Evolutionary conservation across 306 rosid species (phyloP), one percentile per base, ranked within the genome.

Genomic region (Arachis hypogaea): DNA sequence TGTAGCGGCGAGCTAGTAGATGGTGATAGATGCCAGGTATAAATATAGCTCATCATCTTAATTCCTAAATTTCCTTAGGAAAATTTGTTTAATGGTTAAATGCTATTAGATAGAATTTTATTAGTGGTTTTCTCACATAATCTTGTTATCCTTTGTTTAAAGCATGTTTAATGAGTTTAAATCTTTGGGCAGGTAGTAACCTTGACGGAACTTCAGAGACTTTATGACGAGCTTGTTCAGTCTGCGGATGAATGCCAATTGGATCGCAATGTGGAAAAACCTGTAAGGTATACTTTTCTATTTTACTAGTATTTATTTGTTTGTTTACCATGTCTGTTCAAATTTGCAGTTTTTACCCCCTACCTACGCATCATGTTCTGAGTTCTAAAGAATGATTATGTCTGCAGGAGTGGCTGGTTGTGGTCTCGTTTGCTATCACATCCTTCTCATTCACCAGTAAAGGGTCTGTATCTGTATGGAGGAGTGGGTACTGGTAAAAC

Each of bases 401-500:
- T 73, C 36, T 72, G 46, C 86, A 94, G 99, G 86, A 78, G 90
- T 79, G 86, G 95, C 60, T 94, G 99, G 99, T 60, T 94, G 60
- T 94, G 99, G 99, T 92, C 97, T 83, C 97, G 97, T 66, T 84
- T 92, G 73, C 80, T 94, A 58, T 92, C 90, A 49, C 97, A 89
- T 45, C 85, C 96, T 73, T 89, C 93, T 11, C 69, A 83, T 46
- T 74, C 99, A 40, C 93, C 96, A 16, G 97, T 94, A 52, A 90
- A 82, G 77, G 99, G 99, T 77, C 81, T 94, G 71, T 94, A 94
- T 86, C 93, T 94, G 18, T 94, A 85, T 73, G 99, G 99, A 77
- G 99, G 99, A 66, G 99, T 94, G 51, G 99, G 99, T 65, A 94
- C 99, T 0, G 99, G 99, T 65, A 94, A 94, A 87, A 94, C 99